A percentile compares a stretch with the other conserved stretches of the same genome.
phyloP scores from a whole-genome alignment of 768 basidiomycete genomes.

The Wakefieldia striispora region DNA sequence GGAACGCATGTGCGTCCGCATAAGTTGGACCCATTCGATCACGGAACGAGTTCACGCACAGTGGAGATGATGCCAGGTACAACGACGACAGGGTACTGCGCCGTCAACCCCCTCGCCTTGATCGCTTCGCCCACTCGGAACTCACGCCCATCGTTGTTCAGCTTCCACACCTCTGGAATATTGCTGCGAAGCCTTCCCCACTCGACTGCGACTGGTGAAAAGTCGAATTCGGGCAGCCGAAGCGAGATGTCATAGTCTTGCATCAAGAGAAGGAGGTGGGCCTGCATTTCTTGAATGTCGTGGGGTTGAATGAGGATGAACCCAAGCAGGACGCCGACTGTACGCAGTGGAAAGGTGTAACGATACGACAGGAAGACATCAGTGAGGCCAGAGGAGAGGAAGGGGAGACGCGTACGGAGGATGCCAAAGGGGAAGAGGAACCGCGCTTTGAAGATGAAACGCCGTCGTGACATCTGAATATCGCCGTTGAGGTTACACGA shows the following conservation, averaged over 20 bases:
- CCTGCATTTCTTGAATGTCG: conserved; percentile 67
- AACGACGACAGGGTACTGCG: conserved; percentile 78
- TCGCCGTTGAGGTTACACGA: background rate
- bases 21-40: background rate
- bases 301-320: conserved; percentile 64
- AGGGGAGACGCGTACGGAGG: conserved; percentile 45
- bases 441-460: conserved; percentile 33
- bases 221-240: conserved; percentile 60
- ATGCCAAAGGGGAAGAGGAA: conserved; percentile 76
- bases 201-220: conserved; percentile 67
- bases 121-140: conserved; percentile 74
- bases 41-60: conserved; percentile 38
- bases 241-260: conserved; percentile 70
- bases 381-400: too few relatives aligned
- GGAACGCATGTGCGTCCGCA: too few relatives aligned
- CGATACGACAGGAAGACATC: too few relatives aligned
- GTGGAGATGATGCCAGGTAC: conserved; percentile 91
- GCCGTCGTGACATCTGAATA: conserved; percentile 14
- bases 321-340: conserved; percentile 67
- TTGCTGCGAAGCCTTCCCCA: conserved; percentile 65
- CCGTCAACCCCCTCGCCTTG: conserved; percentile 60
- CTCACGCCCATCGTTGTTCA: conserved; percentile 76
- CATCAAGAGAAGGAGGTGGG: conserved; percentile 62
- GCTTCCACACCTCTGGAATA: conserved; percentile 81
- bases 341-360: background rate